A percentile compares a stretch with the other conserved stretches of the same genome.
Evolutionary conservation across 352 stramenopile species (phyloP).

Genomic region (Globisporangium alternatum): DNA sequence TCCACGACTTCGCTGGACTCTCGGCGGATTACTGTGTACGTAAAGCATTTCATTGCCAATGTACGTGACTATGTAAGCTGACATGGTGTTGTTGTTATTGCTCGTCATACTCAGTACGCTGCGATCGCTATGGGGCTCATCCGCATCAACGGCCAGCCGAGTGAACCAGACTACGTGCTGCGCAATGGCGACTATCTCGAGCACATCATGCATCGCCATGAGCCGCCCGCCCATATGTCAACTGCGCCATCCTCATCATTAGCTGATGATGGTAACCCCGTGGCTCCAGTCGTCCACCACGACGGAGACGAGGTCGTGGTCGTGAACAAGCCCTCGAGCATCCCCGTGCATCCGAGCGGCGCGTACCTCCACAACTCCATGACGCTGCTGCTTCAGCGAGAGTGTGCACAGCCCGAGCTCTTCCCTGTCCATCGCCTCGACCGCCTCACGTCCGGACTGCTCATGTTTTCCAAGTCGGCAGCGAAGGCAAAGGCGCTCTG

Average conservation of each 20-base stretch:
- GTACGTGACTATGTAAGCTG: background rate
- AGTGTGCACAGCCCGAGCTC: conserved; percentile 34
- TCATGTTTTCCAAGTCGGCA: conserved; percentile 51
- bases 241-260: conserved; percentile 1
- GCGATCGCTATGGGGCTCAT: conserved; percentile 87
- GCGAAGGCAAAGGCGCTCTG: conserved; percentile 40
- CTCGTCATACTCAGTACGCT: conserved; percentile 29
- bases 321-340: conserved; percentile 80
- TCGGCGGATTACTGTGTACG: conserved; percentile 40
- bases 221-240: conserved; percentile 78
- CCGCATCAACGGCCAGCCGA: conserved; percentile 71
- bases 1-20: conserved; percentile 48
- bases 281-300: conserved; percentile 34
- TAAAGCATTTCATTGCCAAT: background rate
- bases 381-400: conserved; percentile 38
- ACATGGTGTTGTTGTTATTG: background rate
- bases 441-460: conserved; percentile 86
- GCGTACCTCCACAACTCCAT: conserved; percentile 91
- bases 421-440: conserved; percentile 92
- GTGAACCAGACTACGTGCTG: conserved; percentile 58
- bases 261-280: background rate
- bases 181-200: conserved; percentile 84
- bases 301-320: conserved; percentile 56
- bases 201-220: conserved; percentile 92
- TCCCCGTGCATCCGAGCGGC: conserved; percentile 92